Evolutionary conservation across 148 eudicot genomes (phyloP).

Genomic region (Simmondsia chinensis): DNA sequence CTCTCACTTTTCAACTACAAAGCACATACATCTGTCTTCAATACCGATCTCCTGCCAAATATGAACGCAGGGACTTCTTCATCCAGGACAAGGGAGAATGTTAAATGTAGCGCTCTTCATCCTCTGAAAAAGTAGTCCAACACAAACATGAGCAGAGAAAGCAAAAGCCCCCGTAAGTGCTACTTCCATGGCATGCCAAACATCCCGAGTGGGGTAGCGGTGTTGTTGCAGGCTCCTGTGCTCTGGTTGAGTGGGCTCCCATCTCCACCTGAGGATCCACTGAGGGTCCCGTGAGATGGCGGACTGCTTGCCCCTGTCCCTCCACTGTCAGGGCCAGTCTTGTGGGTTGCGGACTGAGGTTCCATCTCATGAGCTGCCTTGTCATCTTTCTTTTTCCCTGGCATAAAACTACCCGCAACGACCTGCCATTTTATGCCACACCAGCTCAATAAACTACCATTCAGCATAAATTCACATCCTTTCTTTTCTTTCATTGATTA

Average conservation of each 20-base stretch:
- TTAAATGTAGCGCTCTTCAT: too few relatives aligned
- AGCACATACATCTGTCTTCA: too few relatives aligned
- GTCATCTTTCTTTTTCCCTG: conserved; percentile 22
- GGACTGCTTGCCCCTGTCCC: conserved; percentile 51
- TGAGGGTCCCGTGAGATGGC: conserved; percentile 53
- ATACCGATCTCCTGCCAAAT: too few relatives aligned
- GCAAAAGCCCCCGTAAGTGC: too few relatives aligned
- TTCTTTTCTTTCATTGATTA: not conserved
- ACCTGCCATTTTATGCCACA: conserved; percentile 33
- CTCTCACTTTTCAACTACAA: too few relatives aligned
- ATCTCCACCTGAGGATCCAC: conserved; percentile 67
- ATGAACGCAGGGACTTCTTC: too few relatives aligned
- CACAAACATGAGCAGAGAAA: too few relatives aligned
- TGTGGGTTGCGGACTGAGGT: conserved; percentile 27
- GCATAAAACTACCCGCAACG: conserved; percentile 55
- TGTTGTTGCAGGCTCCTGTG: conserved; percentile 35
- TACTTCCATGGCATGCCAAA: conserved; percentile 61
- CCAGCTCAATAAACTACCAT: not conserved
- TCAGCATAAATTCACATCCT: too few relatives aligned
- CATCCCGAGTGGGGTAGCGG: conserved; percentile 40
- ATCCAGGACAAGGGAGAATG: too few relatives aligned
- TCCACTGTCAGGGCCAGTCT: conserved; percentile 22
- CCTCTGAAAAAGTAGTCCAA: too few relatives aligned
- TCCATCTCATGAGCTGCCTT: conserved; percentile 25
- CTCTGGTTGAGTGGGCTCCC: conserved; percentile 73